Evolutionary conservation across 176 grass and related monocot species (phyloP).

Genomic region (Phoenix roebelenii): DNA sequence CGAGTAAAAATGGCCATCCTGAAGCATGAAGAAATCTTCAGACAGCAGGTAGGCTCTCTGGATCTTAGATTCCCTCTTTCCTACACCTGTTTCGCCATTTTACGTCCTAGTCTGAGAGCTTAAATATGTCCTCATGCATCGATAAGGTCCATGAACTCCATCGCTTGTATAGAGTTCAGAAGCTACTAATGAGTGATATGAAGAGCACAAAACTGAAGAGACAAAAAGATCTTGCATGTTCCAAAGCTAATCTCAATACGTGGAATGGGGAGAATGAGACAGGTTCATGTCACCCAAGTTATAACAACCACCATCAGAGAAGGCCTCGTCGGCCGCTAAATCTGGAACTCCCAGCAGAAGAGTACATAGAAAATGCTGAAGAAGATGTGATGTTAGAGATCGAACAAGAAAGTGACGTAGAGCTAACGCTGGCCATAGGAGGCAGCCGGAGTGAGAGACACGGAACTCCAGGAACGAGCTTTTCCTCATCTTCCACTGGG

Average conservation of each 20-base stretch:
- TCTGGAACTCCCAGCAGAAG: conserved; percentile 37
- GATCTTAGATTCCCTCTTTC: not conserved
- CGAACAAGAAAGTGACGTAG: conserved; percentile 44
- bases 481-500: conserved; percentile 65
- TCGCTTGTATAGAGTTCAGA: conserved; percentile 63
- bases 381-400: conserved; percentile 24
- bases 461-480: conserved; percentile 26
- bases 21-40: conserved; percentile 78
- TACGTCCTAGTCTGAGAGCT: not conserved
- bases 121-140: not conserved
- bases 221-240: conserved; percentile 22
- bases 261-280: no score
- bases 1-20: conserved; percentile 67
- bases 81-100: not conserved
- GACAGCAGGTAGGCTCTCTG: conserved; percentile 40
- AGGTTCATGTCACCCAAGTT: not conserved
- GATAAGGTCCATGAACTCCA: conserved; percentile 70
- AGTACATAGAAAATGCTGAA: conserved; percentile 39
- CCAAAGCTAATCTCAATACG: conserved; percentile 6
- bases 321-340: conserved; percentile 26
- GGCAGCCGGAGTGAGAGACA: conserved; percentile 38
- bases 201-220: conserved; percentile 34
- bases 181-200: conserved; percentile 70
- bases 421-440: conserved; percentile 58
- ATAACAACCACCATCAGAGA: conserved; percentile 25